Evolutionary conservation across 306 rosid species (phyloP).

Genomic region (Ormosia semicastrata): DNA sequence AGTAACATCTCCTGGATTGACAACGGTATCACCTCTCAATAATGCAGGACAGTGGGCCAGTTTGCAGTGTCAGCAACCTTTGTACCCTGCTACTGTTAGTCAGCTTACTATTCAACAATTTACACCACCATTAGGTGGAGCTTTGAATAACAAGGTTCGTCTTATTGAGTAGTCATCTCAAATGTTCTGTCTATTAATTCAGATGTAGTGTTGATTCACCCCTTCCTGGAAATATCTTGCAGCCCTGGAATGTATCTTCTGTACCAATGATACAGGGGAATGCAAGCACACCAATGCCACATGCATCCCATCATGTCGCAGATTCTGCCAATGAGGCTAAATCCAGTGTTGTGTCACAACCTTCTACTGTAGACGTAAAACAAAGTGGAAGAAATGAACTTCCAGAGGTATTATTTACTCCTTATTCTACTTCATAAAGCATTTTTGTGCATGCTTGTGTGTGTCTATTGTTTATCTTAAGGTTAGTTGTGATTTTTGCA

Average conservation of each 20-base stretch:
- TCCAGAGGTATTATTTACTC: conserved; percentile 60
- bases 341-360: conserved; percentile 43
- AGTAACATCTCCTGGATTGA: conserved; percentile 44
- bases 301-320: conserved; percentile 38
- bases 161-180: conserved; percentile 25
- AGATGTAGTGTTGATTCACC: conserved; percentile 19
- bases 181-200: conserved; percentile 24
- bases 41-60: conserved; percentile 52
- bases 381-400: conserved; percentile 70
- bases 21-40: conserved; percentile 34
- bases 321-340: conserved; percentile 33
- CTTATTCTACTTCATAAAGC: conserved; percentile 14
- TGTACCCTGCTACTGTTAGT: conserved; percentile 40
- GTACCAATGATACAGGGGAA: conserved; percentile 42
- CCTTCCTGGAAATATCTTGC: conserved; percentile 36
- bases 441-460: background rate
- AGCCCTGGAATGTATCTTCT: conserved; percentile 54
- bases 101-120: conserved; percentile 57
- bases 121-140: conserved; percentile 44
- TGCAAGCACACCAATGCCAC: conserved; percentile 45
- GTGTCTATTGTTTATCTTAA: conserved; percentile 24
- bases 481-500: conserved; percentile 42
- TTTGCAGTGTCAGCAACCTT: conserved; percentile 59
- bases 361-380: conserved; percentile 47
- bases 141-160: conserved; percentile 61